Conservation (phyloP, 257 asterid species). For the Galeopsis tetrahit region DNA sequence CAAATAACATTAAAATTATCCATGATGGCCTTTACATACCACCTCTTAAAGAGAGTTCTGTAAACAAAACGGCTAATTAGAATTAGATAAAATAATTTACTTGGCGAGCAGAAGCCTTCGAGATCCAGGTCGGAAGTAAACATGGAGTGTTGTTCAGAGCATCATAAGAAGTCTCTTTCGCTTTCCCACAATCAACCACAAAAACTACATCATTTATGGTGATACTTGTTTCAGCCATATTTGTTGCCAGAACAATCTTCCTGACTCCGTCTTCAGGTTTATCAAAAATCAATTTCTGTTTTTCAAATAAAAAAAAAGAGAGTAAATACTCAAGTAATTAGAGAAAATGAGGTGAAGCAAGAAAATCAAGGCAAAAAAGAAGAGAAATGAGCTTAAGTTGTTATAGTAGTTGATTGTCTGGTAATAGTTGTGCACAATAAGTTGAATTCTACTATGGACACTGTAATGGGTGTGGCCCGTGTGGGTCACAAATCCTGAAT, state of each 20-base stretch:
- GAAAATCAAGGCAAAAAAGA: slow-evolving; percentile 12
- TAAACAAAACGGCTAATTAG: slow-evolving; percentile 21
- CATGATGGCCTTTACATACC: slow-evolving; percentile 14
- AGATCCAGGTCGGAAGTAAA: slow-evolving; percentile 95
- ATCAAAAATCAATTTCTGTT: slow-evolving; percentile 84
- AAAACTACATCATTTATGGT: slow-evolving; percentile 95
- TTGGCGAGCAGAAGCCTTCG: slow-evolving; percentile 95
- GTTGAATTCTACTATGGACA: slow-evolving; percentile 11
- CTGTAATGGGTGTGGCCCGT: not conserved
- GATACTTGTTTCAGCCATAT: slow-evolving; percentile 97
- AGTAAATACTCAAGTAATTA: not conserved
- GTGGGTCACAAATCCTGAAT: not conserved
- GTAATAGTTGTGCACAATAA: slow-evolving; percentile 6
- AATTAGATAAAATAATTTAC: slow-evolving; percentile 43
- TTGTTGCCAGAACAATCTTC: slow-evolving; percentile 95
- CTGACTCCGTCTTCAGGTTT: slow-evolving; percentile 83
- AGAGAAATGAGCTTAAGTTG: slow-evolving; percentile 22
- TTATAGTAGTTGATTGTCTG: not conserved
- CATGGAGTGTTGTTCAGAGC: slow-evolving; percentile 96
- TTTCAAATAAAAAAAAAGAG: slow-evolving; percentile 11
- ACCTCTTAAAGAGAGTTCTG: slow-evolving; percentile 7
- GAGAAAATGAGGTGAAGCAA: slow-evolving; percentile 26
- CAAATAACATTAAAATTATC: slow-evolving; percentile 32
- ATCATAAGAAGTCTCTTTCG: slow-evolving; percentile 96
- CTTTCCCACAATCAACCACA: slow-evolving; percentile 96